Evolutionary conservation across 768 basidiomycete genomes (phyloP), one percentile per base, ranked within the genome.

Genomic region (Leccinum longicurvipes): DNA sequence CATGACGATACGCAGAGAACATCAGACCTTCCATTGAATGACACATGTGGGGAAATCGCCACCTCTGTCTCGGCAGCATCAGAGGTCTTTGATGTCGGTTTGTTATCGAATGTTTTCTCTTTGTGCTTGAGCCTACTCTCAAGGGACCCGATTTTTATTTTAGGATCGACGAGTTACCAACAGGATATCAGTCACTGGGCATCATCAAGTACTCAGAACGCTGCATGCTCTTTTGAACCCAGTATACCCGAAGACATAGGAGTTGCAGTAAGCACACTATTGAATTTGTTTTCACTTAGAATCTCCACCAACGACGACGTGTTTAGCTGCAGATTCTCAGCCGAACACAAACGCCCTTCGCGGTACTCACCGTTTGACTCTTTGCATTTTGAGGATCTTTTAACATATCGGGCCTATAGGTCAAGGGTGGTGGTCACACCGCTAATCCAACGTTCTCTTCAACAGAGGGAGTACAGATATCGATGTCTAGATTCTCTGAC

Each of bases 351-450:
- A 53, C 67, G 46, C 46, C 72, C 41, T 68, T 69, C 15, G 67
- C 61, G 9, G 67, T 64, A 17, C 10, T 65, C 56, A 25, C 29
- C 14, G 3, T 19, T 39, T 14, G 68, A 19, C 17, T 41, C 9
- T 17, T 4, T 31, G 15, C 1, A 25, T 24, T 1, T n/a, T 8
- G 7, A 15, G 1, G 29, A 8, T 6, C 4, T 39, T 2, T 32
- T 25, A 2, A 24, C 12, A 21, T n/a, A 1, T 28, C 10, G n/a
- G n/a, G n/a, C 24, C 11, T 25, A 41, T 6, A 84, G 84, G 74
- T 86, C 27, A 86, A 84, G 66, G 78, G 83, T 25, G 83, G 84
- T 8, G 85, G 85, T 0, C 85, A 86, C 59, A 52, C 78, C 0
- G 55, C 74, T 0, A 85, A 85, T 57, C 79, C 74, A 0, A 79